phyloP scores from a whole-genome alignment of 345 rosid genomes.

The Eucalyptus cloeziana region DNA sequence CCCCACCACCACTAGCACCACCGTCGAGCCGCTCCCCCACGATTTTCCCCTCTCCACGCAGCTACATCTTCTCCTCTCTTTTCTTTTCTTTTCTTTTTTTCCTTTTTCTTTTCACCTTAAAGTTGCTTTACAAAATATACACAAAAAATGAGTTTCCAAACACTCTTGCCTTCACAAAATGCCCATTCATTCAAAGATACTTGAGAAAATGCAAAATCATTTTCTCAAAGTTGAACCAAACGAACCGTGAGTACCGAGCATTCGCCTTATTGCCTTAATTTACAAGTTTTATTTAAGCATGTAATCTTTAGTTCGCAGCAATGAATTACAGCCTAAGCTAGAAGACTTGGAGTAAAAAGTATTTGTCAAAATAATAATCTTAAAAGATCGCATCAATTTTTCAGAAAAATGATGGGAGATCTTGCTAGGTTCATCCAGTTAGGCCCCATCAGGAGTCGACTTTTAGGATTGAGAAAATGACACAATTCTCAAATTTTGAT shows the following conservation, averaged over 20 bases:
- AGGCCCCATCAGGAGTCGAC: not conserved
- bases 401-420: not conserved
- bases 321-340: not conserved
- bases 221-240: too few species aligned
- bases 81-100: too few species aligned
- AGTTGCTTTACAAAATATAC: too few species aligned
- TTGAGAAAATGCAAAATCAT: too few species aligned
- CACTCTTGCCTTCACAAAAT: too few species aligned
- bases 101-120: too few species aligned
- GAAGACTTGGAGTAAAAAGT: not conserved
- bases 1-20: too few species aligned
- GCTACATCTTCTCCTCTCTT: too few species aligned
- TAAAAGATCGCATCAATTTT: not conserved
- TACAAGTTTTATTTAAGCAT: not conserved
- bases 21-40: too few species aligned
- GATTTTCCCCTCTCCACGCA: too few species aligned
- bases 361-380: not conserved
- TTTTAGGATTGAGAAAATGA: not conserved
- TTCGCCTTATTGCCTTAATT: not conserved
- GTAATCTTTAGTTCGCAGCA: not conserved
- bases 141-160: too few species aligned
- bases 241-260: accelerated
- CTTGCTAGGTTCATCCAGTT: not conserved
- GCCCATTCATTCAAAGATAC: too few species aligned
- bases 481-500: not conserved